Evolutionary conservation across 2,329 filamentous ascomycete species (phyloP), one percentile per base, ranked within the genome.

Genomic region (Aspergillus eucalypticola): DNA sequence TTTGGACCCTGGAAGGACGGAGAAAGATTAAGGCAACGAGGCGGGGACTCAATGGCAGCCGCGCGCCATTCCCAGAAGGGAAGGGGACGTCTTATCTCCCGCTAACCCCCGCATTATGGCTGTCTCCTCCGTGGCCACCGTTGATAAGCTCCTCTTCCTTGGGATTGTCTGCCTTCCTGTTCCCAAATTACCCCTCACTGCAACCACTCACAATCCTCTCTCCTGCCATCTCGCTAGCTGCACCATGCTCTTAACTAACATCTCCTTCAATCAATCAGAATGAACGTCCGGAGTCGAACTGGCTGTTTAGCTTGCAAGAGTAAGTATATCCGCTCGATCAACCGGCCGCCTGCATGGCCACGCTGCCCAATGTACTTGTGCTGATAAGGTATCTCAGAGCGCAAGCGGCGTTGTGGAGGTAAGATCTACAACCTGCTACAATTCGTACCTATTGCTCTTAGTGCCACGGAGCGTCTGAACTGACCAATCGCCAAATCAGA

Each of bases 391-490:
- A 27, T 29, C 35, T 15, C 21, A 54, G 51, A 54, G 39, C 52
- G 52, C 17, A 54, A 54, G 38, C 52, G 52, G 29, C 52, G 52
- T n/a, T 54, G 52, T 10, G 52, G 52, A 42, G 52, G 52, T 54
- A 25, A 27, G 52, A 42, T 44, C 38, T 32, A 42, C 23, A 32
- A 15, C 27, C 23, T 25, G 25, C 27, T 17, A 8, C 23, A 13
- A 8, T 29, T 8, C 21, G 42, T 25, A 15, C 15, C 15, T 29
- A 21, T n/a, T 10, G 10, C 3, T 44, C 41, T 23, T 44, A 44
- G 11, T 13, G 41, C 41, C 19, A 13, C 7, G 7, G 8, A 21
- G 19, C 10, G 5, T 23, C 41, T 13, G 41, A 44, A 5, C 41
- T 44, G 19, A 44, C 38, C 38, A 13, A 27, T 19, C 3, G 15